Evolutionary conservation across 345 rosid species (phyloP), one percentile per base, ranked within the genome.

Genomic region (Camelina neglecta): DNA sequence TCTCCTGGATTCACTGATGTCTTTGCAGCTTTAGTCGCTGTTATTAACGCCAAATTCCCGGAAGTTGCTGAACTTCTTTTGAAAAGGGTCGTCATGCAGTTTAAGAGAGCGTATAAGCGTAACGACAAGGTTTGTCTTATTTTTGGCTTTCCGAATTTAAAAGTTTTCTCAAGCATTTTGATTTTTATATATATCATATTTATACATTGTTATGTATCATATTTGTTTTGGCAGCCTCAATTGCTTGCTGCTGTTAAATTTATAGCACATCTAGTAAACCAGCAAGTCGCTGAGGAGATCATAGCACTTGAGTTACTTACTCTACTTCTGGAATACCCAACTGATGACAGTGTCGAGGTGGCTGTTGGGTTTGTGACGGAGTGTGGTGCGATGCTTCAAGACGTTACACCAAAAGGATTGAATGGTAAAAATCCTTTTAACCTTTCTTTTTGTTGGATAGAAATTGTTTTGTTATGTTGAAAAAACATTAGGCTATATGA

Each of bases 321-420:
- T 11, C 76, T 92, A 70, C 85, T 95, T 85, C 85, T 92, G 55
- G 93, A 83, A 79, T 81, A 83, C 61, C 97, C 97, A 36, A 87
- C 92, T 3, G 97, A 90, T 71, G 97, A 95, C 75, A 95, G 97
- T 73, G 99, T 95, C 16, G 99, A 92, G 82, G 99, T 95, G 15
- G 98, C 97, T 71, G 96, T 88, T 62, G 99, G 98, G 8, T 90
- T 95, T 44, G 90, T 92, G 10, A 90, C 88, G 0, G 97, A 95
- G 54, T 87, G 97, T 83, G 99, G 99, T 65, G 92, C 97, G 2
- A 82, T 90, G 77, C 96, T 92, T 68, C 98, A 89, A 80, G 98
- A 92, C 70, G 82, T 89, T 68, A 84, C 97, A 55, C 96, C 98
- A 12, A 95, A 84, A 86, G 98, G 97, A 77, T 75, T 90, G 60